A percentile compares a stretch with the other conserved stretches of the same genome.
Evolutionary conservation across 306 rosid species (phyloP).

Genomic region (Quercus bicolor): DNA sequence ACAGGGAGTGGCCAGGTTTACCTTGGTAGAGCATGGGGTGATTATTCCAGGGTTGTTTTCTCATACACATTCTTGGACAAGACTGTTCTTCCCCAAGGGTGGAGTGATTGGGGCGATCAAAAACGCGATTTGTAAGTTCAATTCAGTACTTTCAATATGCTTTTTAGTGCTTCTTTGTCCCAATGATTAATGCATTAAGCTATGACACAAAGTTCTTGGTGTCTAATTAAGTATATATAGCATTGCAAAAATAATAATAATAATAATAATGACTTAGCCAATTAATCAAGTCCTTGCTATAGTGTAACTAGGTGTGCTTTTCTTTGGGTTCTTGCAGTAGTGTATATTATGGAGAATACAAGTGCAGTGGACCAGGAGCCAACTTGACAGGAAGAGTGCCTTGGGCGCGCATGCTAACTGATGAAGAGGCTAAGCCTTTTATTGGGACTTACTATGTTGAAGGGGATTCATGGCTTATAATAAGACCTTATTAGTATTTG

Average conservation of each 20-base stretch:
- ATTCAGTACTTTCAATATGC: background rate
- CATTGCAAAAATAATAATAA: no score
- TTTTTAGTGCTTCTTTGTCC: no score
- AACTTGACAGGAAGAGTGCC: conserved; percentile 52
- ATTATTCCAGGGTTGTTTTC: conserved; percentile 70
- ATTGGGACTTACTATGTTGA: conserved; percentile 52
- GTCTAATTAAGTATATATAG: no score
- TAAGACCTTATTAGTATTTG: conserved; percentile 11
- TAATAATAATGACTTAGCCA: no score
- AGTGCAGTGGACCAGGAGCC: conserved; percentile 79
- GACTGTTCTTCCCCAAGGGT: conserved; percentile 54
- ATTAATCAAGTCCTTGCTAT: no score
- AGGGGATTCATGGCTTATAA: conserved; percentile 59
- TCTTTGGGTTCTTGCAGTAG: conserved; percentile 28
- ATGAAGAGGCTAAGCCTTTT: conserved; percentile 62
- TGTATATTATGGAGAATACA: conserved; percentile 72
- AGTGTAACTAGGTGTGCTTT: background rate
- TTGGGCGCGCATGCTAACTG: conserved; percentile 51
- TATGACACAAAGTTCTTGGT: no score
- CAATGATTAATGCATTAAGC: no score
- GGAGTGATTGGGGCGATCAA: conserved; percentile 70
- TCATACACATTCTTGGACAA: conserved; percentile 68
- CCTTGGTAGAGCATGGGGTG: conserved; percentile 85
- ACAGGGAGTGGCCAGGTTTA: conserved; percentile 59
- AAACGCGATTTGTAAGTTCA: conserved; percentile 53